Evolutionary conservation across 225 moss, liverwort and hornwort genomes (phyloP).

Genomic region (Straminergon stramineum): DNA sequence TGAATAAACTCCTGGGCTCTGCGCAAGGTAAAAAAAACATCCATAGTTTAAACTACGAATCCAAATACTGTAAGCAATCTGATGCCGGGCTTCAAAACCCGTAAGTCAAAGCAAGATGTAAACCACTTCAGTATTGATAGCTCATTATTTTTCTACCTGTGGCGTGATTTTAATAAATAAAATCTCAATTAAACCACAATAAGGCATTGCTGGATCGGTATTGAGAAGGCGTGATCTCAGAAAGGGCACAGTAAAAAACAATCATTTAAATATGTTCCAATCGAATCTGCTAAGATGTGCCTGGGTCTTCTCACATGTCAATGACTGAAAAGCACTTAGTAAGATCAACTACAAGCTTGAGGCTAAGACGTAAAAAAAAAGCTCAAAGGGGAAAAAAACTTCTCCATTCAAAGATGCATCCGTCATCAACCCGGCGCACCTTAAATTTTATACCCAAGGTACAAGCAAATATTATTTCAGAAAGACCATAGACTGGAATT

Average conservation of each 20-base stretch:
- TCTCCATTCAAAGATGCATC: neutral
- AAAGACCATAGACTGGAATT: neutral
- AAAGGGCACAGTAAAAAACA: neutral
- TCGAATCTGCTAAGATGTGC: neutral
- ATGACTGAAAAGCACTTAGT: neutral
- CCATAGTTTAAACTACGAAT: neutral
- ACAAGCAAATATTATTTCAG: neutral
- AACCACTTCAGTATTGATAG: neutral
- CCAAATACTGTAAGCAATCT: neutral
- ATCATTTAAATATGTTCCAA: neutral
- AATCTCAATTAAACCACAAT: neutral
- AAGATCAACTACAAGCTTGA: neutral
- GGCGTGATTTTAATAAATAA: neutral
- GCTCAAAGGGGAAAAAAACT: neutral
- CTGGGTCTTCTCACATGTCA: neutral
- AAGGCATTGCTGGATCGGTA: neutral
- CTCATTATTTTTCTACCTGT: neutral
- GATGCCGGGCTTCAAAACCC: neutral
- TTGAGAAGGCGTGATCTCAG: neutral
- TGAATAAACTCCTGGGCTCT: neutral
- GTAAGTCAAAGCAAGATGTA: neutral
- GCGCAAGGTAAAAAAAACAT: constrained; percentile 1
- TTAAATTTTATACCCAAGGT: neutral
- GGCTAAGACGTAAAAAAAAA: neutral
- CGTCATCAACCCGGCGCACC: neutral